Percentiles rank a stretch among this genome's conserved stretches.
phyloP scores from a whole-genome alignment of 306 rosid genomes.

The Quercus wislizeni region DNA sequence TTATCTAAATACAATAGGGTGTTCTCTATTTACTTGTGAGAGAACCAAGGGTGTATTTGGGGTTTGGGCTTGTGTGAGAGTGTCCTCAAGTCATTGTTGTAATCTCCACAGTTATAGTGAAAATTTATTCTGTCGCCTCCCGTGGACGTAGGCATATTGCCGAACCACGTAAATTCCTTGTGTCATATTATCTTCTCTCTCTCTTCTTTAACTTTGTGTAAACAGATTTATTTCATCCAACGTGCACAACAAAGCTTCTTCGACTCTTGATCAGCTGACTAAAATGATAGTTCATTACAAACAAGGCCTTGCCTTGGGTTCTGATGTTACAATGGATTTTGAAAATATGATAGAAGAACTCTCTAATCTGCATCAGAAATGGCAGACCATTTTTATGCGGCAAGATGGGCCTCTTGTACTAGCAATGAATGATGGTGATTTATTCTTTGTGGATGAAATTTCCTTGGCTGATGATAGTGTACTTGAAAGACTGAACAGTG shows the following conservation, averaged over 20 bases:
- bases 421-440: conserved; percentile 88
- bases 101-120: too few relatives aligned
- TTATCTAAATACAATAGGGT: too few relatives aligned
- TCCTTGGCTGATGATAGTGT: conserved; percentile 99
- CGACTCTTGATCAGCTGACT: conserved; percentile 46
- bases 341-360: conserved; percentile 47
- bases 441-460: conserved; percentile 88
- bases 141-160: too few relatives aligned
- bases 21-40: too few relatives aligned
- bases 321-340: conserved; percentile 36
- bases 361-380: conserved; percentile 56
- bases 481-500: conserved; percentile 94
- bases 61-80: too few relatives aligned
- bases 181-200: too few relatives aligned
- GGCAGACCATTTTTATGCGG: conserved; percentile 92
- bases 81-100: too few relatives aligned
- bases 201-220: too few relatives aligned
- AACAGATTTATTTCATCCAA: too few relatives aligned
- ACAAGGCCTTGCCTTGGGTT: conserved; percentile 31
- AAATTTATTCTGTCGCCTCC: too few relatives aligned
- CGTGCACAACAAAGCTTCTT: conserved; percentile 34
- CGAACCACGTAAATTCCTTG: too few relatives aligned
- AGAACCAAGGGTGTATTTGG: too few relatives aligned
- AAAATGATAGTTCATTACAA: conserved; percentile 40
- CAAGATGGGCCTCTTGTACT: conserved; percentile 90